Evolutionary conservation across 192 early-diverging fungal genomes (phyloP).

Genomic region (Mortierella alpina): DNA sequence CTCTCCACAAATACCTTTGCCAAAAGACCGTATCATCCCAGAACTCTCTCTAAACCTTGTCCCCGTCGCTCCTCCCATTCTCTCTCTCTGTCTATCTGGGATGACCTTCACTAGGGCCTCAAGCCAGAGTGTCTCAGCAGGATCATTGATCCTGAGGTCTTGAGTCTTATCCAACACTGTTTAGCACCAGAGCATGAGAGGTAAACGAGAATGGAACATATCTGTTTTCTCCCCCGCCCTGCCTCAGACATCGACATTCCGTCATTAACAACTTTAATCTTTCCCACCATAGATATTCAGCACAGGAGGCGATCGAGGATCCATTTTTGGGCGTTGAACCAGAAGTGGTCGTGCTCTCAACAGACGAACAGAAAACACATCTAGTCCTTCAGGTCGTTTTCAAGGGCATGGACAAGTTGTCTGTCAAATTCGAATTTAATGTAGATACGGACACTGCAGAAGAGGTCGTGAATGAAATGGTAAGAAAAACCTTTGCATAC

Average conservation of each 20-base stretch:
- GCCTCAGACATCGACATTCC: too few relatives aligned
- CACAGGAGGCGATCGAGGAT: slow-evolving; percentile 78
- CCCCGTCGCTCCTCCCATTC: too few relatives aligned
- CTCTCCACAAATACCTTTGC: not conserved
- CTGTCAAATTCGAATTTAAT: slow-evolving; percentile 89
- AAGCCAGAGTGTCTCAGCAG: slow-evolving; percentile 78
- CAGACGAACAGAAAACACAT: slow-evolving; percentile 71
- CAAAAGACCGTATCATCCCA: too few relatives aligned
- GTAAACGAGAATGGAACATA: slow-evolving; percentile 23
- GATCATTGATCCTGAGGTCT: slow-evolving; percentile 73
- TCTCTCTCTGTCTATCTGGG: not conserved
- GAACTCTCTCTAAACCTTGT: slow-evolving; percentile 1
- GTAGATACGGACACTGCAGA: slow-evolving; percentile 83
- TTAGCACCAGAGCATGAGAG: slow-evolving; percentile 73
- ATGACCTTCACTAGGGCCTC: slow-evolving; percentile 59
- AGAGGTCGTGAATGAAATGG: slow-evolving; percentile 85
- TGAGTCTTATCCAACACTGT: slow-evolving; percentile 73
- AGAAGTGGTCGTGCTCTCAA: slow-evolving; percentile 74
- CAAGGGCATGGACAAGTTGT: slow-evolving; percentile 81
- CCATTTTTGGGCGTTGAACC: slow-evolving; percentile 81
- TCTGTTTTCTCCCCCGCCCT: not conserved
- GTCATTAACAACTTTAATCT: not conserved
- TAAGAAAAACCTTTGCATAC: slow-evolving; percentile 47
- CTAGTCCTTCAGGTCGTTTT: slow-evolving; percentile 80
- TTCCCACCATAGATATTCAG: slow-evolving; percentile 61